Evolutionary conservation across 1,284 basidiomycete species (phyloP), one percentile per base, ranked within the genome.

Genomic region (Leccinum angustisporum): DNA sequence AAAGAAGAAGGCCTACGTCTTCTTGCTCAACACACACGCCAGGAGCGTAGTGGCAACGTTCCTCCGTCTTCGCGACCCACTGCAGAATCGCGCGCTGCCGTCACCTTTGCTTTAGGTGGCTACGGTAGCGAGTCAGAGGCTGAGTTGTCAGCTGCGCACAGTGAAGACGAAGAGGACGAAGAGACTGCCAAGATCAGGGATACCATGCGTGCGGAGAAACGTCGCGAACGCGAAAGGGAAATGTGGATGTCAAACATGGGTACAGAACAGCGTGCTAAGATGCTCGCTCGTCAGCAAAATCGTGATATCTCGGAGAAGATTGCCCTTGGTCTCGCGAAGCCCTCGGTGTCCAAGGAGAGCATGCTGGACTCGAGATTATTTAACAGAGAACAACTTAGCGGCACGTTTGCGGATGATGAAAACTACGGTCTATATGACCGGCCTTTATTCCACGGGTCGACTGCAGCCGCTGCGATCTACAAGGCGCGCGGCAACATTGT

Each of bases 171-270:
- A 58, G 86, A 83, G 63, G 95, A 98, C 63, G 92, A 95, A 70
- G 93, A 93, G 57, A 91, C 93, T 8, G 89, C 88, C 56, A 84
- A 85, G 72, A 84, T 97, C 70, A 87, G 97, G 57, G 96, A 98
- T 75, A 80, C 90, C 67, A 95, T 98, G 84, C 86, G 97, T 59
- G 81, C 86, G 59, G 95, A 98, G 82, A 95, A 98, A 81, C 84
- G 93, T 70, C 85, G 90, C 62, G 94, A 99, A 74, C 87, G 96
- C 38, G 96, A 99, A 80, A 88, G 97, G 58, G 97, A 99, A 78
- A 87, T 99, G 88, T 85, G 97, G 62, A 97, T 99, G 95, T 95
- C 86, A 77, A 98, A 98, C 73, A 99, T 99, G 97, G 97, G 97
- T 40, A 88, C 90, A 38, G 97, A 99, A 78, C 92, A 95, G 75